Percentiles rank a stretch among this genome's conserved stretches.
Conservation (phyloP, 257 asterid genomes). For the Striga asiatica region DNA sequence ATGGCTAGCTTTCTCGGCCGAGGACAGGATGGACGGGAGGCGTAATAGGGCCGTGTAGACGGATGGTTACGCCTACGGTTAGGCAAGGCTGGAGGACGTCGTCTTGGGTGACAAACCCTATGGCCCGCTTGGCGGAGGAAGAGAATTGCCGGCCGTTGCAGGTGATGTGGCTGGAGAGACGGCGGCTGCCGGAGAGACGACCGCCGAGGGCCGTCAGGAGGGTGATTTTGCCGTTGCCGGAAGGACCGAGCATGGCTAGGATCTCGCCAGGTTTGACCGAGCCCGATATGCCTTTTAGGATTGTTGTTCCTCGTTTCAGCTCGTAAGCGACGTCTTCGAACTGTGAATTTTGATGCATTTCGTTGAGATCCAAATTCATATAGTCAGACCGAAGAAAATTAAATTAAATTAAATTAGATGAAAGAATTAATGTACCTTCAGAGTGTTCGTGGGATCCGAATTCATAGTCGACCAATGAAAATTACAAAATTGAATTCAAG, state of each 20-base stretch:
- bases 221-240: slow-evolving; percentile 89
- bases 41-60: slow-evolving; percentile 58
- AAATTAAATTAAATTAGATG: too few relatives aligned
- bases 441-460: too few relatives aligned
- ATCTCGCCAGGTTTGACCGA: slow-evolving; percentile 77
- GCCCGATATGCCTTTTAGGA: too few relatives aligned
- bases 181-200: slow-evolving; percentile 48
- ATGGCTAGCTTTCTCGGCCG: slow-evolving; percentile 46
- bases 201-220: slow-evolving; percentile 68
- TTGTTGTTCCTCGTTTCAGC: too few relatives aligned
- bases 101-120: slow-evolving; percentile 76
- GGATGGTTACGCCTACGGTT: slow-evolving; percentile 66
- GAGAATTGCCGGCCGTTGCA: slow-evolving; percentile 54
- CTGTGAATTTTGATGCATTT: too few relatives aligned
- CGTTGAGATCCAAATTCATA: too few relatives aligned
- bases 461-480: too few relatives aligned
- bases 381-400: too few relatives aligned
- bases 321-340: too few relatives aligned
- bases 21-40: slow-evolving; percentile 39
- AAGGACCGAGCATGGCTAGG: slow-evolving; percentile 82
- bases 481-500: too few relatives aligned
- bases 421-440: too few relatives aligned
- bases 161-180: slow-evolving; percentile 43
- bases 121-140: slow-evolving; percentile 36
- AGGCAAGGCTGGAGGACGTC: slow-evolving; percentile 73